Conservation (phyloP, 345 rosid genomes). For the Odontarrhena argentea region DNA sequence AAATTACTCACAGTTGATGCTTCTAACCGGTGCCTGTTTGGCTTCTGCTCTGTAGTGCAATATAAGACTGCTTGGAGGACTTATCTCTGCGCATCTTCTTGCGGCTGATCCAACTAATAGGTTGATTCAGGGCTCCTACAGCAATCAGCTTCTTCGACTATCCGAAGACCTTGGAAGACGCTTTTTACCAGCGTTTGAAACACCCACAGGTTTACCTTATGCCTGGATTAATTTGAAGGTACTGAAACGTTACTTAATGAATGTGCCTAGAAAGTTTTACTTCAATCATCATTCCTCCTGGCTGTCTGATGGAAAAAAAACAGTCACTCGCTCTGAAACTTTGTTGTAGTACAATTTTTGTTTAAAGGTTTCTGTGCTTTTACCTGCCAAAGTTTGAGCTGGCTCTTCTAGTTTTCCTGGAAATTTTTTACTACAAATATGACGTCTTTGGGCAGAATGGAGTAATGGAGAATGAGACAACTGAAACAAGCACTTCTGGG, state of each 20-base stretch:
- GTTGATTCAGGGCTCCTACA: slow-evolving; percentile 74
- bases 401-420: slow-evolving; percentile 45
- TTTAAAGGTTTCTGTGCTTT: not conserved
- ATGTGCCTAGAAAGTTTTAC: slow-evolving; percentile 5
- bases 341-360: not conserved
- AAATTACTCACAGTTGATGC: slow-evolving; percentile 21
- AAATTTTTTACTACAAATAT: slow-evolving; percentile 54
- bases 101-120: slow-evolving; percentile 78
- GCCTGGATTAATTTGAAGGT: slow-evolving; percentile 99
- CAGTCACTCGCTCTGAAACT: not conserved
- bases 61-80: slow-evolving; percentile 99
- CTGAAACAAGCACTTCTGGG: slow-evolving; percentile 96
- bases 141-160: slow-evolving; percentile 71
- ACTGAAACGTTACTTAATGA: slow-evolving; percentile 14
- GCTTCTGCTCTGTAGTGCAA: slow-evolving; percentile 74
- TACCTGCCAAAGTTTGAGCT: slow-evolving; percentile 31
- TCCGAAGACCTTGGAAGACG: slow-evolving; percentile 93
- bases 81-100: slow-evolving; percentile 98
- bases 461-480: slow-evolving; percentile 78
- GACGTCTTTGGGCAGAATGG: slow-evolving; percentile 79
- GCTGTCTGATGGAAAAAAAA: slow-evolving; percentile 7
- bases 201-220: slow-evolving; percentile 88
- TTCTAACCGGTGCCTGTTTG: slow-evolving; percentile 39
- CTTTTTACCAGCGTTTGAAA: slow-evolving; percentile 79
- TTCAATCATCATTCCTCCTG: slow-evolving; percentile 8